Evolutionary conservation across 2,329 filamentous ascomycete genomes (phyloP).

Genomic region (Aspergillus chevalieri): DNA sequence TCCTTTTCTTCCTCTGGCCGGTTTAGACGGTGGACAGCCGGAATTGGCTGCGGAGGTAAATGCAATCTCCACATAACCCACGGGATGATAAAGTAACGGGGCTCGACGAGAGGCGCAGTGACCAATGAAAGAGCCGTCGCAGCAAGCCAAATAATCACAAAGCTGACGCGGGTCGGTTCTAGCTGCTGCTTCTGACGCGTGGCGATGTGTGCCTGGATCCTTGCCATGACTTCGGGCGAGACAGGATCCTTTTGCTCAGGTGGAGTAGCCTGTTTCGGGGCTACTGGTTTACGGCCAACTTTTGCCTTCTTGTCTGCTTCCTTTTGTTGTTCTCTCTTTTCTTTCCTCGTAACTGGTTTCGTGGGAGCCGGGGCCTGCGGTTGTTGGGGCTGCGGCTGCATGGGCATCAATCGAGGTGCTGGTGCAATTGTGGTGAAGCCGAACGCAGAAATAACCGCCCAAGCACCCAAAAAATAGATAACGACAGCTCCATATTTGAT

Average conservation of each 20-base stretch:
- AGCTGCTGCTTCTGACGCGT: slow-evolving; percentile 24
- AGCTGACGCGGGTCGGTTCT: slow-evolving; percentile 41
- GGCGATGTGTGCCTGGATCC: slow-evolving; percentile 23
- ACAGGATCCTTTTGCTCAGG: slow-evolving; percentile 14
- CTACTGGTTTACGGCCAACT: slow-evolving; percentile 15
- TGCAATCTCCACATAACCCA: slow-evolving; percentile 91
- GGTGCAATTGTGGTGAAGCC: slow-evolving; percentile 34
- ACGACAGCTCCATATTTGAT: slow-evolving; percentile 63
- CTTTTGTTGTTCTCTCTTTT: slow-evolving; percentile 13
- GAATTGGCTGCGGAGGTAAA: slow-evolving; percentile 49
- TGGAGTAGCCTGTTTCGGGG: slow-evolving; percentile 12
- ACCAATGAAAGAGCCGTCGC: slow-evolving; percentile 72
- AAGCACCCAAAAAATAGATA: slow-evolving; percentile 65
- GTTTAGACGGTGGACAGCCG: slow-evolving; percentile 22
- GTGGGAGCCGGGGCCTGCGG: slow-evolving; percentile 5
- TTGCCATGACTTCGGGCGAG: slow-evolving; percentile 22
- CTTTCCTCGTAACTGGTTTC: slow-evolving; percentile 1
- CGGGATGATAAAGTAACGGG: slow-evolving; percentile 89
- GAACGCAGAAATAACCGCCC: slow-evolving; percentile 61
- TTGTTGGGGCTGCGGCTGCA: slow-evolving; percentile 6
- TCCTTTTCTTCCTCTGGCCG: slow-evolving; percentile 16
- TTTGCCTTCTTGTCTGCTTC: slow-evolving; percentile 19
- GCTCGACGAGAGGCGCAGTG: slow-evolving; percentile 88
- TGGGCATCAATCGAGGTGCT: slow-evolving; percentile 15
- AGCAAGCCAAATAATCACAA: slow-evolving; percentile 57